Evolutionary conservation across 108 stramenopile species (phyloP).

Genomic region (Cylindrotheca fusiformis): DNA sequence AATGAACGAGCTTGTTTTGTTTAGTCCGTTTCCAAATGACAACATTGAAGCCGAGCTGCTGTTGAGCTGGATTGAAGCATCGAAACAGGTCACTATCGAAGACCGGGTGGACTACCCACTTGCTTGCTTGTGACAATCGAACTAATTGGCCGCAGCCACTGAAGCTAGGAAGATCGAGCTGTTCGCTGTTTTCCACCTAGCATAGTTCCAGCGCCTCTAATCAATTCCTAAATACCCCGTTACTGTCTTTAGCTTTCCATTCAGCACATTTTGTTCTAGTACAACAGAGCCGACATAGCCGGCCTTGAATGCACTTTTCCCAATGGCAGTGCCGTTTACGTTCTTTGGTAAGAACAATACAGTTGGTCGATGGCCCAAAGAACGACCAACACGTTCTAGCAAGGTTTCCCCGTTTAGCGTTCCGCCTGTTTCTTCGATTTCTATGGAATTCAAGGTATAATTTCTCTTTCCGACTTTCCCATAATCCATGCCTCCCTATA

Average conservation of each 20-base stretch:
- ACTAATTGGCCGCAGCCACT: neutral
- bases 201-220: too few relatives aligned
- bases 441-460: conserved; percentile 29
- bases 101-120: conserved; percentile 29
- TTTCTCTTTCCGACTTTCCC: conserved; percentile 39
- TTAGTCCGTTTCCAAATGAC: conserved; percentile 25
- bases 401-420: conserved; percentile 48
- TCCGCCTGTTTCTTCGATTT: conserved; percentile 5
- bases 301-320: conserved; percentile 38
- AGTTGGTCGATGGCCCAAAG: conserved; percentile 36
- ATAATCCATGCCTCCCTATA: conserved; percentile 82
- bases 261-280: conserved; percentile 75
- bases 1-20: conserved; percentile 38
- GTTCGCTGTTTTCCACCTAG: neutral
- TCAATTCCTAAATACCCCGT: conserved; percentile 61
- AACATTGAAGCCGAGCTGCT: conserved; percentile 6
- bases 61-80: conserved; percentile 27
- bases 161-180: neutral
- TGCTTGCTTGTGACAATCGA: conserved; percentile 16
- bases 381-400: conserved; percentile 37
- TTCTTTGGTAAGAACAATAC: conserved; percentile 74
- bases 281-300: conserved; percentile 49
- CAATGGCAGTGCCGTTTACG: conserved; percentile 53
- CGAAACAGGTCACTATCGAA: conserved; percentile 12
- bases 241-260: conserved; percentile 80